Base-by-base conservation (phyloP, 1,139 yeast species). In the Candida gigantensis region DNA sequence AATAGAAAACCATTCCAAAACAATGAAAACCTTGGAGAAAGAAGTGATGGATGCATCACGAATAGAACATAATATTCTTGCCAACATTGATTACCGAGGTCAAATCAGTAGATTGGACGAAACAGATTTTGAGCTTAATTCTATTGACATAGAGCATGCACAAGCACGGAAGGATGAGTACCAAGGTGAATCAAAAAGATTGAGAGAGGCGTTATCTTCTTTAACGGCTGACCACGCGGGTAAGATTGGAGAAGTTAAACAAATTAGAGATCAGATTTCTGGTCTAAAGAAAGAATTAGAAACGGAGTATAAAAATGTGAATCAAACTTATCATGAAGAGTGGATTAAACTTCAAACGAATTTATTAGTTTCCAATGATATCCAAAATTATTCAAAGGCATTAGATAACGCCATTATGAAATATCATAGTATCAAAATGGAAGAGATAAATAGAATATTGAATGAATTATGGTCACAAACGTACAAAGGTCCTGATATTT, bases 391-490 rank as follows among this genome's bases (percentile, higher is more conserved):
- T 53, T 77, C 89, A 9, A 86, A 81, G 49, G 96, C 96, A 0
- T 69, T 94, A 34, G 98, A 94, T 52, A 79, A 79, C 48, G 96
- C 97, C 0, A 90, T 94, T 35, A 90, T 94, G 96, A 82, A 83
- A 51, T 92, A 81, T 54, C 99, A 94, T 57, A 76, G 88, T 40
- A 67, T 84, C 43, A 94, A 94, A 57, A 94, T 94, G 98, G 80
- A 80, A 47, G 96, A 90, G 51, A 89, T 92, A 51, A 94, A 94
- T 58, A 71, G 85, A 43, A 85, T 88, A 20, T 70, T 94, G 35
- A 92, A 86, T 51, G 97, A 89, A 51, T 62, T 92, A 30, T 94
- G 99, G 99, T 85, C 88, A 43, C 80, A 79, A 38, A 92, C 99
- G 0, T 94, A 94, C 53, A 84, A 85, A 46, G 98, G 98, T 1